phyloP scores from a whole-genome alignment of 805 yeast genomes.

The Zygosaccharomyces rouxii region DNA sequence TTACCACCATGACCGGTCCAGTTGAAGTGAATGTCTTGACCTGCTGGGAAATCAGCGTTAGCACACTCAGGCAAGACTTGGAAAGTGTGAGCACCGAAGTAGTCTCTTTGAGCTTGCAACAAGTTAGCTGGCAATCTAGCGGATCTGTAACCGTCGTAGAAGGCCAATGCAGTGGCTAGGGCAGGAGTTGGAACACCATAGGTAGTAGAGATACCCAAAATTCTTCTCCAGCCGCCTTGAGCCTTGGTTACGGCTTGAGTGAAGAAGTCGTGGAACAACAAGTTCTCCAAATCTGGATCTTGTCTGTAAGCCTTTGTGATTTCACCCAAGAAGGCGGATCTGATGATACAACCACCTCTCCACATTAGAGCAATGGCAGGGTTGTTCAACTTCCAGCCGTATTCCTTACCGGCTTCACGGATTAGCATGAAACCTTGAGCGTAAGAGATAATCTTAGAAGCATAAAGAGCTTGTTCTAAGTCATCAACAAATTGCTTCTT shows the following conservation, averaged over 20 bases:
- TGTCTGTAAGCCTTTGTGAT: slow-evolving; percentile 95
- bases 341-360: slow-evolving; percentile 99
- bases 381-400: slow-evolving; percentile 95
- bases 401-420: slow-evolving; percentile 96
- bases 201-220: slow-evolving; percentile 70
- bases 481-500: slow-evolving; percentile 82
- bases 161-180: slow-evolving; percentile 91
- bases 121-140: slow-evolving; percentile 94
- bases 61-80: slow-evolving; percentile 85
- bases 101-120: slow-evolving; percentile 99
- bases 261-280: slow-evolving; percentile 94
- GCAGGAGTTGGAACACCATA: slow-evolving; percentile 98
- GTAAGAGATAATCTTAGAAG: slow-evolving; percentile 96
- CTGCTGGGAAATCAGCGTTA: slow-evolving; percentile 69
- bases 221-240: slow-evolving; percentile 91
- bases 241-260: slow-evolving; percentile 86
- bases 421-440: slow-evolving; percentile 99
- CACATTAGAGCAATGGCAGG: slow-evolving; percentile 99
- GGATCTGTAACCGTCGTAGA: slow-evolving; percentile 99
- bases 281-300: slow-evolving; percentile 89
- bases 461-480: slow-evolving; percentile 96
- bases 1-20: slow-evolving; percentile 99
- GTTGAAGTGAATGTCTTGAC: slow-evolving; percentile 87
- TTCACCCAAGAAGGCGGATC: slow-evolving; percentile 97
- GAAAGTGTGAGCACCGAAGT: slow-evolving; percentile 99